A percentile compares a stretch with the other conserved stretches of the same genome.
phyloP scores from a whole-genome alignment of 768 basidiomycete species.

The Lactarius sanguifluus region DNA sequence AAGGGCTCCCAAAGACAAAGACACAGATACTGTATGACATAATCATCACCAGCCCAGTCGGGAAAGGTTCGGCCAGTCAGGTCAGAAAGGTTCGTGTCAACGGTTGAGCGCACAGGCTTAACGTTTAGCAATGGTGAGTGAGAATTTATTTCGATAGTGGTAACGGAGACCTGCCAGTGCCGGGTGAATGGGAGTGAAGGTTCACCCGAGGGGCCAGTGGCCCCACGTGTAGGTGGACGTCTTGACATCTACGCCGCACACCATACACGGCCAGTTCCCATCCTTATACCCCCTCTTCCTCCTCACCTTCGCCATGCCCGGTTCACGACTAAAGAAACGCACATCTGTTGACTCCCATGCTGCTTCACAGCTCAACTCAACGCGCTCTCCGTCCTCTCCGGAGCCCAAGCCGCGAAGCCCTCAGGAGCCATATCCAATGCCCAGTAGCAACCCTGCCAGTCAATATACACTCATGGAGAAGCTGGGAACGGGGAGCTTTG shows the following conservation, averaged over 20 bases:
- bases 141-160: background rate
- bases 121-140: background rate
- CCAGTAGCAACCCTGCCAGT: constrained; percentile 78
- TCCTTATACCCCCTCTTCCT: constrained; percentile 3
- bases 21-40: too few relatives aligned
- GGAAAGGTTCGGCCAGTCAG: too few relatives aligned
- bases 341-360: constrained; percentile 27
- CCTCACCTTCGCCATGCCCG: constrained; percentile 18
- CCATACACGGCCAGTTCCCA: background rate
- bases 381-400: constrained; percentile 52
- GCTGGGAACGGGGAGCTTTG: constrained; percentile 96
- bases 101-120: background rate
- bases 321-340: constrained; percentile 24
- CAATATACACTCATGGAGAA: constrained; percentile 94
- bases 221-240: constrained; percentile 19
- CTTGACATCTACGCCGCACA: constrained; percentile 15
- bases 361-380: constrained; percentile 44
- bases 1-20: too few relatives aligned
- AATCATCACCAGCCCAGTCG: too few relatives aligned
- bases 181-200: background rate
- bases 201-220: background rate
- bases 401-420: constrained; percentile 43
- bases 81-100: background rate
- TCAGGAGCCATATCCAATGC: constrained; percentile 65
- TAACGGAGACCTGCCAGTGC: background rate